These are phyloP conservation scores for Boechera divaricarpa DNA, from an alignment of 345 rosid genomes.

Conservation along the genomic window DNA sequence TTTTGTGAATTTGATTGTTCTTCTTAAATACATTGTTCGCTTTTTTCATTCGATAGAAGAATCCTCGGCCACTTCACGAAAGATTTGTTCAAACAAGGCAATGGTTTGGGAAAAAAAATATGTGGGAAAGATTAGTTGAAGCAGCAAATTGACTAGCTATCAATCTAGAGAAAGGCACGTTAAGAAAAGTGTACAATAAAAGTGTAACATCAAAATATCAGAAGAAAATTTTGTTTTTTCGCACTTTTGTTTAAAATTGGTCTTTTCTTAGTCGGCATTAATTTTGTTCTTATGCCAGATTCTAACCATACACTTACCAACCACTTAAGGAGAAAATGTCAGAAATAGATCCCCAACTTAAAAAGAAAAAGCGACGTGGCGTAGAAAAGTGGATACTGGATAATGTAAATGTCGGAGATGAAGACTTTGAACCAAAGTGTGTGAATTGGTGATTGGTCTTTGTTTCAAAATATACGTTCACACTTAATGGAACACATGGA, in stretches of 20 bases:
- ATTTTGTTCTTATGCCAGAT: not conserved
- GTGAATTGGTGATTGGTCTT: not conserved
- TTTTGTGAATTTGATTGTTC: not conserved
- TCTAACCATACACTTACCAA: not conserved
- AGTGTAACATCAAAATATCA: not conserved
- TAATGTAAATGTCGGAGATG: not conserved
- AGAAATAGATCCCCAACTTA: conserved; percentile 5
- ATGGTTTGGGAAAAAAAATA: not conserved
- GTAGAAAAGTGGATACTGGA: not conserved
- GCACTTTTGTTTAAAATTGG: not conserved
- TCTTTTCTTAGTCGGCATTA: not conserved
- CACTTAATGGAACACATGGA: not conserved
- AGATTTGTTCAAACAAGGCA: not conserved
- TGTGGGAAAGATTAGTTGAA: conserved; percentile 1
- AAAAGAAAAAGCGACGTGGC: not conserved
- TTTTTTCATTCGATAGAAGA: not conserved
- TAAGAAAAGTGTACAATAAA: not conserved
- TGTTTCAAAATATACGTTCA: not conserved
- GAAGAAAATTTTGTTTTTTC: not conserved
- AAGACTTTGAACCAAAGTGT: not conserved
- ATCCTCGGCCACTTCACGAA: not conserved
- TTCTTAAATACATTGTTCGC: no score
- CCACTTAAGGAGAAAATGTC: not conserved
- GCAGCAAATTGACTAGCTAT: not conserved
- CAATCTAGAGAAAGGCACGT: not conserved